Evolutionary conservation across 495 filamentous ascomycete genomes (phyloP), one percentile per base, ranked within the genome.

Genomic region (Hamigera avellanea): DNA sequence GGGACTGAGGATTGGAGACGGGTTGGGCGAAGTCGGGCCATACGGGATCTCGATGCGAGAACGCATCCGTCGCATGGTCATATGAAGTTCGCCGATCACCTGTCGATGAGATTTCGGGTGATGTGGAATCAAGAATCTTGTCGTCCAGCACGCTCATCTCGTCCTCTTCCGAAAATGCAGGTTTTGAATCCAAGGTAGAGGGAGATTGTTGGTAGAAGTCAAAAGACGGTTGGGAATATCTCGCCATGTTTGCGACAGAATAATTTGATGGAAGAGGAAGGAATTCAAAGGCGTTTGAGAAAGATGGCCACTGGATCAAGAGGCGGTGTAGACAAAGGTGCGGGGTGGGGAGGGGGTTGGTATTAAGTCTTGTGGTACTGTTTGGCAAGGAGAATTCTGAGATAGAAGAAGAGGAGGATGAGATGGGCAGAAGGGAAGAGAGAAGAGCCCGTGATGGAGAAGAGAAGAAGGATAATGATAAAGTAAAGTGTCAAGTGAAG

Each of bases 101-200:
- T 62, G 78, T 70, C 43, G 75, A 69, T 29, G 81, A 78, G 60
- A 85, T 74, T 45, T 83, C 78, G 46, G 85, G 64, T 23, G 77
- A 74, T 12, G 74, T 52, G 68, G 72, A 45, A 56, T 87, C 84
- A 43, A 89, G 72, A 53, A 88, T 88, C 64, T 82, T 80, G 30
- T 89, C 82, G 61, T 93, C 85, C 44, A 93, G 65, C 57, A 87
- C 80, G 54, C 73, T 81, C 57, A 75, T 72, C 51, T 86, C 81
- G 61, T 89, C 83, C 41, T 88, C 83, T 43, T 87, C 82, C 43
- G 80, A 73, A 64, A 67, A 78, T 45, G 74, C 71, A 34, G 72
- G 66, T 39, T 46, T 69, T 35, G 78, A 70, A 49, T 82, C 75
- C 56, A 82, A 64, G 23, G 75, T 62, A 47, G 78, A 62, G 23